Evolutionary conservation across 345 rosid species (phyloP), one percentile per base, ranked within the genome.

Genomic region (Brassica juncea): DNA sequence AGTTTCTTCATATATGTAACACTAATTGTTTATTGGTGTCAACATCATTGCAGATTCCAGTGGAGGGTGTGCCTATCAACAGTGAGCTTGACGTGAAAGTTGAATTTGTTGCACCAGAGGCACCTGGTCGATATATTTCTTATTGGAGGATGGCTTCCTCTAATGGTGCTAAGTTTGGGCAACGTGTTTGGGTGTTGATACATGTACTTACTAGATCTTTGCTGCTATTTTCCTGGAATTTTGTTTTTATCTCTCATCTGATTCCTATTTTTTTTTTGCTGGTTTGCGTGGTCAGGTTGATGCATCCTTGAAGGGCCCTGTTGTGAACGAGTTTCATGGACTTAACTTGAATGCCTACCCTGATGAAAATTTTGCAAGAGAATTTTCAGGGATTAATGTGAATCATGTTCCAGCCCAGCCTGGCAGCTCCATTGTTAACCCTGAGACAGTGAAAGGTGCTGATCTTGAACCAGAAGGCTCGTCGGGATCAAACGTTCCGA

Each of bases 151-250:
- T 93, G 96, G 86, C 90, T 72, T 76, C 87, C 57, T 85, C 90
- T 30, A 80, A 86, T 37, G 94, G 94, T 42, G 82, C 77, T 12
- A 89, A 84, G 79, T 95, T 95, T 66, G 99, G 99, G 66, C 99
- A 95, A 70, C 97, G 94, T 62, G 88, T 95, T 72, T 93, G 98
- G 99, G 98, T 91, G 82, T 87, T 87, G 59, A 88, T 95, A 47
- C 89, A 87, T 87, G 99, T 95, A 80, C 63, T 5, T 34, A 4
- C 75, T 25, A n/a, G 16, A 54, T 44, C 70, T 68, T 49, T 61
- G 9, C 44, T 54, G 3, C 8, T 21, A 30, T 14, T 69, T 64
- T 34, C 68, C 64, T 71, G 72, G 62, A 75, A 65, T 42, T 37
- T 57, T 4, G 30, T 65, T 19, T 66, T 34, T 73, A 7, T 49